A percentile compares a stretch with the other conserved stretches of the same genome.
Conservation (phyloP, 1,139 yeast genomes). For the Sugiyamaella grinbergsii region DNA sequence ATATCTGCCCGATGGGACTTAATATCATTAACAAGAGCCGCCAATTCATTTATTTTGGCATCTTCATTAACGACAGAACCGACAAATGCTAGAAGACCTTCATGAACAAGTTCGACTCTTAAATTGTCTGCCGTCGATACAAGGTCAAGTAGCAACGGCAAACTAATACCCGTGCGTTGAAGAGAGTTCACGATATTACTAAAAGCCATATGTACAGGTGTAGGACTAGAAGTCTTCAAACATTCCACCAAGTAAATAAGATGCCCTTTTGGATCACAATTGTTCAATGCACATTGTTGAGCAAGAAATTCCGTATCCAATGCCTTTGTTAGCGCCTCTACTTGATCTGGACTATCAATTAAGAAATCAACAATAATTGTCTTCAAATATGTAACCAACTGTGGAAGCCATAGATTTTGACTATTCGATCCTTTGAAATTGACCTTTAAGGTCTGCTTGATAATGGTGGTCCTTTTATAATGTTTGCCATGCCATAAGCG, state of each 20-base stretch:
- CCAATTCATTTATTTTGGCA: conserved; percentile 28
- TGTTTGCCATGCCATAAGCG: conserved; percentile 25
- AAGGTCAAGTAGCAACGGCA: conserved; percentile 17
- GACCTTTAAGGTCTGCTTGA: conserved; percentile 5
- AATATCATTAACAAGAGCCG: conserved; percentile 30
- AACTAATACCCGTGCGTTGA: conserved; percentile 2
- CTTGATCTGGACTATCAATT: conserved; percentile 22
- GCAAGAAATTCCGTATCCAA: conserved; percentile 33
- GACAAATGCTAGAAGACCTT: conserved; percentile 17
- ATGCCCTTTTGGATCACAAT: conserved; percentile 25
- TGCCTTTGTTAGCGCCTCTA: conserved; percentile 22
- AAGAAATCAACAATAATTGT: conserved; percentile 18
- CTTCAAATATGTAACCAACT: conserved; percentile 27
- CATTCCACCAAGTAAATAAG: conserved; percentile 20
- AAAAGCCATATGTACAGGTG: conserved; percentile 2
- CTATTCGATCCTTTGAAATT: conserved; percentile 14
- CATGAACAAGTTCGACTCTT: conserved; percentile 26
- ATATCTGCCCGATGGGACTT: conserved; percentile 24
- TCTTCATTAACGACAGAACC: conserved; percentile 18
- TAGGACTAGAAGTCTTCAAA: conserved; percentile 19
- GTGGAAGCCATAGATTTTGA: conserved; percentile 34
- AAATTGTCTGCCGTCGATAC: conserved; percentile 27
- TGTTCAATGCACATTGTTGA: conserved; percentile 33
- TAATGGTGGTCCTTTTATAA: conserved; percentile 12
- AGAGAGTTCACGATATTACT: conserved; percentile 3